Conservation (phyloP, 192 early-diverging fungal species). For the Gryganskiella cystojenkinii region DNA sequence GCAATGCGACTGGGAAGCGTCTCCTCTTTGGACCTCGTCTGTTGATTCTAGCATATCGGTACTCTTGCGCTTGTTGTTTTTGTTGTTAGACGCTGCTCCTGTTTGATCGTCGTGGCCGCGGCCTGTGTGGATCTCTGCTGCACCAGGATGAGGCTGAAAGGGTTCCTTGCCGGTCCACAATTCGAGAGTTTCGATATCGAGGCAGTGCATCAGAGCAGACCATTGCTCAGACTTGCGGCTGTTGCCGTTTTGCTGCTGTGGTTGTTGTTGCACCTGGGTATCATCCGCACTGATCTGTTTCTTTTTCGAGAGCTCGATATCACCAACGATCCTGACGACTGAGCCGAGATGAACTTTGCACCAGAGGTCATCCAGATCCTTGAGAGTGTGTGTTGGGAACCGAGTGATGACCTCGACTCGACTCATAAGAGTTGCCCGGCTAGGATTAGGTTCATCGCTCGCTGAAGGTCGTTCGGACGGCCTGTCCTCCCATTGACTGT, state of each 20-base stretch:
- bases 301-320: conserved; percentile 41
- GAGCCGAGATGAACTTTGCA: conserved; percentile 32
- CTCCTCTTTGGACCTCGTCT: conserved; percentile 11
- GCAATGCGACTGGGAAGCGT: conserved; percentile 38
- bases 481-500: conserved; percentile 19
- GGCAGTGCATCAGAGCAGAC: conserved; percentile 35
- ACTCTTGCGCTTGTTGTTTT: conserved; percentile 11
- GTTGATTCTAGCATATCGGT: not conserved
- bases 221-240: not conserved
- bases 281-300: not conserved
- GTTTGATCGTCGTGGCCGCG: not conserved
- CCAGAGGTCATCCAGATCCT: conserved; percentile 43
- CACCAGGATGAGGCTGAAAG: conserved; percentile 40
- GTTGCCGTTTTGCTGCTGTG: not conserved
- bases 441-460: not conserved
- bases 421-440: not conserved
- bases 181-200: conserved; percentile 39
- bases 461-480: not conserved
- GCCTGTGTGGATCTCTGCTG: not conserved
- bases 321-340: conserved; percentile 27
- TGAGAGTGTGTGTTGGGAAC: conserved; percentile 23
- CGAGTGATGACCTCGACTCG: conserved; percentile 40
- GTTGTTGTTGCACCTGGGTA: no score
- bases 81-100: not conserved
- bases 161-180: conserved; percentile 27